Percentiles rank a stretch among this genome's conserved stretches.
These are phyloP conservation scores for Saccharum spontaneum DNA, from an alignment of 176 grass and related monocot species.

Conservation along the genomic window DNA sequence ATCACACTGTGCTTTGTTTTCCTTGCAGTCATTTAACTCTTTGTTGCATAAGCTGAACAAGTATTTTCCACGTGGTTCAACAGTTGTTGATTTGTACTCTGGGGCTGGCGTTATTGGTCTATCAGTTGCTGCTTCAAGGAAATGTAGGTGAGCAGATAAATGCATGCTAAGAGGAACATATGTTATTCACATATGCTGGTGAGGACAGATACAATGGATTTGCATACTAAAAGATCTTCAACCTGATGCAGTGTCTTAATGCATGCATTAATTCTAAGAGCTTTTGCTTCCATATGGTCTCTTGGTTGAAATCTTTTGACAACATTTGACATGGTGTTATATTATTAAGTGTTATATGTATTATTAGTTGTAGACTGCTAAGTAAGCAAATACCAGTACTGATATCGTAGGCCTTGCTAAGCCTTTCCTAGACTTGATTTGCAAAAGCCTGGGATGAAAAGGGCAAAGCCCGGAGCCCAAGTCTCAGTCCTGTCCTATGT, in stretches of 20 bases:
- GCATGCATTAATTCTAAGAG: neutral
- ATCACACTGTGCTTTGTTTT: conserved; percentile 30
- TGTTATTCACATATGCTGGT: neutral
- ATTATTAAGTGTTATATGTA: neutral
- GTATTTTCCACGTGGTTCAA: conserved; percentile 86
- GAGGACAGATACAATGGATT: neutral
- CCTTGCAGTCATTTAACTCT: conserved; percentile 83
- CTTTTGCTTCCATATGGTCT: neutral
- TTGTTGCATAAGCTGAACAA: conserved; percentile 85
- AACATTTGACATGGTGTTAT: neutral
- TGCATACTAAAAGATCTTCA: neutral
- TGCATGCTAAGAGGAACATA: neutral
- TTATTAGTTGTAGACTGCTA: conserved; percentile 4
- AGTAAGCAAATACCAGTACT: neutral
- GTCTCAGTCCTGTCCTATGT: neutral
- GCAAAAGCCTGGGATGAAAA: neutral
- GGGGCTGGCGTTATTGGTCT: conserved; percentile 90
- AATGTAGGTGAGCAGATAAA: conserved; percentile 66
- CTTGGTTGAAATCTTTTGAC: neutral
- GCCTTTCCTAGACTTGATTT: neutral
- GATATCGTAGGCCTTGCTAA: neutral
- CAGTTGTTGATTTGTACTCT: conserved; percentile 96
- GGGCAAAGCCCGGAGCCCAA: neutral
- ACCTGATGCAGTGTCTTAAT: conserved; percentile 17
- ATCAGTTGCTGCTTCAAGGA: conserved; percentile 78